Evolutionary conservation across 2,329 filamentous ascomycete genomes (phyloP), one percentile per base, ranked within the genome.

Genomic region (Aspergillus oerlinghausenensis): DNA sequence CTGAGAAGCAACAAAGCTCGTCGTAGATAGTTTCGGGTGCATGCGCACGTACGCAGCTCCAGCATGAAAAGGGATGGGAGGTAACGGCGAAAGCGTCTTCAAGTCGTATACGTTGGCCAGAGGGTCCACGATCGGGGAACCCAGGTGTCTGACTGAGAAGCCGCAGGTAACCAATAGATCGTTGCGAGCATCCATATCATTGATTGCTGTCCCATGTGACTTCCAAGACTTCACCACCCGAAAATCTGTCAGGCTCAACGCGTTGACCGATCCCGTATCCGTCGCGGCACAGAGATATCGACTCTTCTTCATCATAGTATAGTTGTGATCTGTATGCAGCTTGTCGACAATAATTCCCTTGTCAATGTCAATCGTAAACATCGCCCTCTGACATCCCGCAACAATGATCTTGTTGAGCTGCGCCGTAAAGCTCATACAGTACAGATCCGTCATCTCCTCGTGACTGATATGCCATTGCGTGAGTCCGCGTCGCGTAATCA

Each of bases 161-260:
- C 94, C 94, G 72, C 94, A 99, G 4, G 94, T 97, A 23, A 97
- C 89, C 54, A 99, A 86, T 63, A 94, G 94, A 72, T 97, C 93
- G 68, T 94, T 90, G 69, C 94, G 90, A 8, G 92, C 91, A 76
- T 99, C 94, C 90, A 99, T 97, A 72, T 97, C 93, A 72, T 91
- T 96, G 70, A 99, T 90, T 52, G 87, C 84, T 8, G 90, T 89
- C 1, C 88, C 88, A 70, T 99, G 94, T 0, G 93, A 92, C 70
- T 90, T 90, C 89, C 94, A 99, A 10, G 85, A 85, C 71, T 93
- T 95, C 64, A 94, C 80, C 4, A 96, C 82, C 45, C 84, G 83
- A 67, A 96, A 89, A 55, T 82, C 90, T 54, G 84, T 79, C 1
- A 92, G 84, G 68, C 96, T 93, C 23, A 99, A 80, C 29, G 97